Conservation (phyloP, 164 flowering plant genomes). For the Macadamia integrifolia region DNA sequence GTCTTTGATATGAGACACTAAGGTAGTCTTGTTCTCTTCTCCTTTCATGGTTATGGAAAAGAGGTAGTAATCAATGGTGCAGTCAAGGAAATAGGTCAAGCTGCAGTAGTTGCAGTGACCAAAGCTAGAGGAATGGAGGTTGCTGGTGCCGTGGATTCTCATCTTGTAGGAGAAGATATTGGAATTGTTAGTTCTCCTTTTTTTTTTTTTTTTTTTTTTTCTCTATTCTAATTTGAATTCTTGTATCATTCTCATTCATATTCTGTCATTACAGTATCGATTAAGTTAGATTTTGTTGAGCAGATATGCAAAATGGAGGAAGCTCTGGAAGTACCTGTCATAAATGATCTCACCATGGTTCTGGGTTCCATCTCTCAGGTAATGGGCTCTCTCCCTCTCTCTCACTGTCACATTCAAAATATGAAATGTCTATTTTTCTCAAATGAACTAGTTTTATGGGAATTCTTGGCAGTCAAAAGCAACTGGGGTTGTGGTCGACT, state of each 20-base stretch:
- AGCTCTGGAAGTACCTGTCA: slow-evolving; percentile 74
- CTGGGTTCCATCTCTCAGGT: slow-evolving; percentile 94
- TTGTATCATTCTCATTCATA: background rate
- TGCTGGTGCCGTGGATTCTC: slow-evolving; percentile 84
- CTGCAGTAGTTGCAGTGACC: slow-evolving; percentile 75
- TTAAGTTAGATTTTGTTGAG: background rate
- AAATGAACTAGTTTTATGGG: slow-evolving; percentile 1
- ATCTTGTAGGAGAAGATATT: slow-evolving; percentile 71
- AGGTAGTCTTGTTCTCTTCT: slow-evolving; percentile 1
- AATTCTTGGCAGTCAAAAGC: slow-evolving; percentile 48
- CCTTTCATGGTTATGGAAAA: slow-evolving; percentile 9
- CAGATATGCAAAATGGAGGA: slow-evolving; percentile 87
- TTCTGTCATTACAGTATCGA: background rate
- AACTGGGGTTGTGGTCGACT: slow-evolving; percentile 65
- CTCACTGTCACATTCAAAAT: background rate
- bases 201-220: background rate
- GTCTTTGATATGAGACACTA: slow-evolving; percentile 1
- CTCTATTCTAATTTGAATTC: background rate
- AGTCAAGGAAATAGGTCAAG: slow-evolving; percentile 85
- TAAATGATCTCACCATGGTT: slow-evolving; percentile 79
- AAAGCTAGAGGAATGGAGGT: slow-evolving; percentile 92
- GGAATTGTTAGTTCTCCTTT: slow-evolving; percentile 46
- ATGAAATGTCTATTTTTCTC: background rate
- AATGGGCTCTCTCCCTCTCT: slow-evolving; percentile 1
- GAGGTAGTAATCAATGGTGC: slow-evolving; percentile 87